A percentile compares a stretch with the other conserved stretches of the same genome.
These are phyloP conservation scores for Mycena maculata DNA, from an alignment of 768 basidiomycete genomes.

Conservation along the genomic window DNA sequence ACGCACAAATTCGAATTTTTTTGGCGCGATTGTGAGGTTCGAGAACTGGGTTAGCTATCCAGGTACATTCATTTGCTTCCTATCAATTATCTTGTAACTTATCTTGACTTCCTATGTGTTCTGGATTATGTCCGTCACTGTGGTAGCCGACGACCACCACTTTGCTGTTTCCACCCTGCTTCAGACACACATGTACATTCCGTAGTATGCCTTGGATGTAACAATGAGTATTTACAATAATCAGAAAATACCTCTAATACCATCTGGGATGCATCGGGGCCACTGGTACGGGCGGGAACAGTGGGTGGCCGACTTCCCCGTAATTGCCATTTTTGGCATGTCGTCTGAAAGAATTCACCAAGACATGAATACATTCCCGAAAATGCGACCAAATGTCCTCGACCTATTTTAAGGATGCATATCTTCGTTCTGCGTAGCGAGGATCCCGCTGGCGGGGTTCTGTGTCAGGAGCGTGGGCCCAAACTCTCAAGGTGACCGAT, in stretches of 20 bases:
- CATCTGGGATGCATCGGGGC: too few relatives aligned
- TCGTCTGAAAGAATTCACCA: background rate
- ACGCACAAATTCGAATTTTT: background rate
- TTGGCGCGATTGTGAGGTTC: constrained; percentile 3
- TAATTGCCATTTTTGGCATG: background rate
- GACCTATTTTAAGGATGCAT: background rate
- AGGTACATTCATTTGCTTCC: background rate
- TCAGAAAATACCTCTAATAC: background rate
- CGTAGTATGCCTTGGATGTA: background rate
- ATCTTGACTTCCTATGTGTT: constrained; percentile 2
- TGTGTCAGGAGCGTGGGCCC: background rate
- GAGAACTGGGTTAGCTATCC: background rate
- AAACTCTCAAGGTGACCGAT: background rate
- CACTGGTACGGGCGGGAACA: constrained; percentile 1
- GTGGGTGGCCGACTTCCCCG: background rate
- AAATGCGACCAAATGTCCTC: background rate
- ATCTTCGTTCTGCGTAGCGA: background rate
- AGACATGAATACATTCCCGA: constrained; percentile 1
- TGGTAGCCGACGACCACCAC: background rate
- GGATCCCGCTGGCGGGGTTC: background rate
- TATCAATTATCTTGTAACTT: constrained; percentile 1
- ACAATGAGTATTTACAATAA: background rate
- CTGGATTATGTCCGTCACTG: background rate
- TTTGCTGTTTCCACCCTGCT: background rate
- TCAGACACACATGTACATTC: background rate